Percentiles rank a stretch among this genome's conserved stretches.
Evolutionary conservation across 2,329 filamentous ascomycete genomes (phyloP).

Genomic region (Hypoxylon sp.): DNA sequence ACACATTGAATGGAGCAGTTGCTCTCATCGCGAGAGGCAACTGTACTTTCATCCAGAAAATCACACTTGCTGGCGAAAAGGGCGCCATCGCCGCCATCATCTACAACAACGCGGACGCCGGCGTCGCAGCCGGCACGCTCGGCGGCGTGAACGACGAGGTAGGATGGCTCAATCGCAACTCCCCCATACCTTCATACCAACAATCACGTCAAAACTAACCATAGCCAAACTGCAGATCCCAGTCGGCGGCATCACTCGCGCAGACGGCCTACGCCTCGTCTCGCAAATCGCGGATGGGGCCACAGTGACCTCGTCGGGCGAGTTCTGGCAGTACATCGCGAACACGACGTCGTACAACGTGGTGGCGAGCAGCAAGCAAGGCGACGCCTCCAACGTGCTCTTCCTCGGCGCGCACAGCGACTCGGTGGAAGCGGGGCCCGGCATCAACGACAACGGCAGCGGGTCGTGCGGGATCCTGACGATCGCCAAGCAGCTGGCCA

Average conservation of each 20-base stretch:
- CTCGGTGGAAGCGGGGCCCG: conserved; percentile 72
- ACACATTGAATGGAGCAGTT: conserved; percentile 64
- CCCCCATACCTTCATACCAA: neutral
- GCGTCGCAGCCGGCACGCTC: conserved; percentile 65
- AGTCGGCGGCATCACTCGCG: conserved; percentile 63
- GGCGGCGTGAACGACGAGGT: conserved; percentile 59
- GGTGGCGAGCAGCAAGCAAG: conserved; percentile 71
- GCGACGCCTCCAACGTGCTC: conserved; percentile 71
- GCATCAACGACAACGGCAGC: conserved; percentile 77
- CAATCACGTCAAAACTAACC: conserved; percentile 14
- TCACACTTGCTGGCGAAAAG: conserved; percentile 65
- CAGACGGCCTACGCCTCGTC: conserved; percentile 54
- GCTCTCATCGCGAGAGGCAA: conserved; percentile 70
- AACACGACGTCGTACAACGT: conserved; percentile 64
- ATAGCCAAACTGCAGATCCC: conserved; percentile 56
- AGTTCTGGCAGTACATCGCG: conserved; percentile 49
- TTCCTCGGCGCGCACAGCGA: conserved; percentile 74
- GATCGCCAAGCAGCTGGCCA: conserved; percentile 71
- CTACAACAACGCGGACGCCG: conserved; percentile 68
- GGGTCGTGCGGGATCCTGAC: conserved; percentile 72
- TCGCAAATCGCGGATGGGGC: conserved; percentile 41
- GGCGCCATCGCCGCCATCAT: conserved; percentile 69
- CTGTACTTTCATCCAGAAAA: conserved; percentile 71
- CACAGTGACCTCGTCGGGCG: conserved; percentile 42
- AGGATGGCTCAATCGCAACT: conserved; percentile 1